These are phyloP conservation scores for Ulmus americana DNA, from an alignment of 331 rosid species.

Conservation along the genomic window DNA sequence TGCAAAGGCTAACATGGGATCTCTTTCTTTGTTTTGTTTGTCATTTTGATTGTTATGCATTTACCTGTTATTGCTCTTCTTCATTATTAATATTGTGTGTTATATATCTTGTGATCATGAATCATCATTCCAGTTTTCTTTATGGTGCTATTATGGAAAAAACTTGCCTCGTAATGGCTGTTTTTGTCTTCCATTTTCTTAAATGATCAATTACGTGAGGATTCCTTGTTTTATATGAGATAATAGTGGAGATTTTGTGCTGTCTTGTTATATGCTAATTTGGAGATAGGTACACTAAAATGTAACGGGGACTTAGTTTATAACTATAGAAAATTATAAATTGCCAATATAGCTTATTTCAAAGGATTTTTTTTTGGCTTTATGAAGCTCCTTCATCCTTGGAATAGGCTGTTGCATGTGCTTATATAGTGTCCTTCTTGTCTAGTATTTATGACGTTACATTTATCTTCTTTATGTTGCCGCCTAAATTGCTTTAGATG, in stretches of 20 bases:
- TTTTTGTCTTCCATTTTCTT: too few species aligned
- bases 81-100: neutral
- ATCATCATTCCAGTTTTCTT: neutral
- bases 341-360: neutral
- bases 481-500: neutral
- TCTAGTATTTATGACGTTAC: neutral
- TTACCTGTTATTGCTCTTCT: neutral
- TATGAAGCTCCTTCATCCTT: neutral
- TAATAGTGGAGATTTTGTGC: neutral
- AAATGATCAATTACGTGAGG: neutral
- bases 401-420: constrained; percentile 1
- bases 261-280: neutral
- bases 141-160: neutral
- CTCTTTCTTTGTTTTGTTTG: neutral
- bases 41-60: neutral
- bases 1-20: too few species aligned
- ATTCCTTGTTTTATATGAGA: neutral
- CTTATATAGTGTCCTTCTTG: neutral
- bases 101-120: neutral
- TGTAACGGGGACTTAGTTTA: too few species aligned
- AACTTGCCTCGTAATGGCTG: neutral
- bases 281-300: neutral
- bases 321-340: neutral
- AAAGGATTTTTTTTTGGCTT: neutral
- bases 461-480: neutral